Evolutionary conservation across 805 yeast genomes (phyloP), one percentile per base, ranked within the genome.

Genomic region (Monosporozyma servazzii): DNA sequence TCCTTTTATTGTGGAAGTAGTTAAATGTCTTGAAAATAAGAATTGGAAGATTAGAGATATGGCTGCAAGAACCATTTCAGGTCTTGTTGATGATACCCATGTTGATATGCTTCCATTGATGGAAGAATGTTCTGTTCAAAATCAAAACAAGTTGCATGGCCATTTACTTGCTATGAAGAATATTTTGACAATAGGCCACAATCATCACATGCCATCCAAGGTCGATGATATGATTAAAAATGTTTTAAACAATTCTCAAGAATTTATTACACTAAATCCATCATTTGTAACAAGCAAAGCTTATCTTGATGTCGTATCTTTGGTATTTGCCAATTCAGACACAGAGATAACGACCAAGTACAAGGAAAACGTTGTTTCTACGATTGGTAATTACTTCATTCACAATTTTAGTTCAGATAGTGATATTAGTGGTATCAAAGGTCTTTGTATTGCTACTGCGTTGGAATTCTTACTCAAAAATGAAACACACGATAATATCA

Each of bases 41-140:
- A 71, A 75, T 51, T 91, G 96, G 96, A 88, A 88, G 59, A 76
- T 93, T 8, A 76, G 99, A 55, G 96, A 90, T 61, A 78, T 87
- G 79, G 86, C 96, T 0, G 87, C 96, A 0, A 75, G 82, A 60
- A 78, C 88, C 4, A 59, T 87, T 1, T 78, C 84, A 0, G 68
- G 82, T 0, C 65, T 84, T 47, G 63, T 78, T 1, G 70, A 67
- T 1, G 62, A 68, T 8, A 58, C 68, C 2, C 52, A 58, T 1
- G 56, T 56, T 3, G 72, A 72, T 33, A 60, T 73, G 5, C 31
- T 47, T 3, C 36, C 50, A 0, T 56, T 76, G 8, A 45, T 72
- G 11, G 40, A 48, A 0, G 51, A 54, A 17, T 56, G 65, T n/a
- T 50, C 66, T 0, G 47, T 53, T 2, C 27, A 45, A 0, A 52